Percentiles rank a stretch among this genome's conserved stretches.
These are phyloP conservation scores for Scortechinia acanthostroma DNA, from an alignment of 2,329 filamentous ascomycete species.

Conservation along the genomic window DNA sequence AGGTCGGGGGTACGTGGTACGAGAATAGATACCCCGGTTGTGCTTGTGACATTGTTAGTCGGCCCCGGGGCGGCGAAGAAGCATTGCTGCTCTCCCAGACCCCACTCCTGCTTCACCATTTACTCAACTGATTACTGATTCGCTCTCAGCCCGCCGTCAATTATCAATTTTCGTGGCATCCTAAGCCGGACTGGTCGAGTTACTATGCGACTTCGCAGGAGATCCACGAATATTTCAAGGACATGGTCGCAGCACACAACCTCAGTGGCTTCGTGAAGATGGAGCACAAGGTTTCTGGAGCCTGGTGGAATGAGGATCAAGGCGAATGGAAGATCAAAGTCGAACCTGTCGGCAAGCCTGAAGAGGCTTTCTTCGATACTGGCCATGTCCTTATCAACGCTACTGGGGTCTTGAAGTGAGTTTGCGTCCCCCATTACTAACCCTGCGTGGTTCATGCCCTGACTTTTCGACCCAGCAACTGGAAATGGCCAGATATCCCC, in stretches of 20 bases:
- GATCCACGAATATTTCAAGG: background rate
- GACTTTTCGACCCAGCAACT: constrained; percentile 4
- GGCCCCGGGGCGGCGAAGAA: no score
- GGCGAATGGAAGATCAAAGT: background rate
- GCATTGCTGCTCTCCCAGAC: no score
- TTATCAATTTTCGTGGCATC: background rate
- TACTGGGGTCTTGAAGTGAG: background rate
- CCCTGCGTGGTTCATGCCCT: background rate
- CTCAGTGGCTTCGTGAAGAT: background rate
- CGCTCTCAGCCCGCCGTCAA: background rate
- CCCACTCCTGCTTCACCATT: no score
- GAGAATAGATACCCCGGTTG: no score
- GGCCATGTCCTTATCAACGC: background rate
- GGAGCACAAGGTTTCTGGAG: background rate
- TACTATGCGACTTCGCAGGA: background rate
- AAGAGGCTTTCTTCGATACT: no score
- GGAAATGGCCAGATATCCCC: constrained; percentile 3
- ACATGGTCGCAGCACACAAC: background rate
- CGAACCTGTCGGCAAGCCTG: no score
- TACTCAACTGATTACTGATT: no score
- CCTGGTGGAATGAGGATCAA: background rate
- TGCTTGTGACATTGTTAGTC: no score
- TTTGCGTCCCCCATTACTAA: background rate
- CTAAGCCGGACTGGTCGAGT: background rate
- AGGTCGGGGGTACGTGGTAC: no score